A percentile compares a stretch with the other conserved stretches of the same genome.
These are phyloP conservation scores for Spinacia oleracea DNA, from an alignment of 179 eudicot genomes.

Conservation along the genomic window DNA sequence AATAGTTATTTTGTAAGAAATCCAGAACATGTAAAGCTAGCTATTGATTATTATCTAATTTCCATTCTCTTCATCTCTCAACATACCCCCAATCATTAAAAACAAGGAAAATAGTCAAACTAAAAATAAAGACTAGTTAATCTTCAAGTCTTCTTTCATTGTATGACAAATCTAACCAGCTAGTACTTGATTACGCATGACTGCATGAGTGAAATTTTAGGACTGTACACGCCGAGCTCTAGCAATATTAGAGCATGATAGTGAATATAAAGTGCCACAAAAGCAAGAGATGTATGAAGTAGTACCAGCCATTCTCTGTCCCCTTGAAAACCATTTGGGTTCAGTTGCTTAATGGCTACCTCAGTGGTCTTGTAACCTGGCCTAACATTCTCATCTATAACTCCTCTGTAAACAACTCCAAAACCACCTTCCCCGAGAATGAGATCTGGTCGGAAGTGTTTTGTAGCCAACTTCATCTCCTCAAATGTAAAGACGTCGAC, in stretches of 20 bases:
- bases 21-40: background rate
- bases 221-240: background rate
- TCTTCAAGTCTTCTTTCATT: background rate
- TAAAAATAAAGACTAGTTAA: background rate
- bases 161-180: background rate
- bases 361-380: conserved; percentile 62
- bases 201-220: background rate
- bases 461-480: conserved; percentile 91
- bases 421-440: conserved; percentile 97
- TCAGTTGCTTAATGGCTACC: conserved; percentile 96
- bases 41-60: background rate
- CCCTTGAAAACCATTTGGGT: conserved; percentile 88
- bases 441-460: conserved; percentile 82
- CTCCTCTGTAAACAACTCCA: conserved; percentile 92
- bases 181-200: background rate
- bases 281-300: conserved; percentile 10
- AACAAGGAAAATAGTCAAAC: background rate
- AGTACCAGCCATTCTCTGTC: conserved; percentile 99
- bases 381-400: conserved; percentile 74
- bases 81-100: background rate
- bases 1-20: background rate
- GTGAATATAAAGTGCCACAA: background rate
- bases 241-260: background rate
- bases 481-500: conserved; percentile 83
- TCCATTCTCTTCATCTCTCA: background rate